These are phyloP conservation scores for Macrocybe sp. DNA, from an alignment of 1,284 basidiomycete species.

Conservation along the genomic window DNA sequence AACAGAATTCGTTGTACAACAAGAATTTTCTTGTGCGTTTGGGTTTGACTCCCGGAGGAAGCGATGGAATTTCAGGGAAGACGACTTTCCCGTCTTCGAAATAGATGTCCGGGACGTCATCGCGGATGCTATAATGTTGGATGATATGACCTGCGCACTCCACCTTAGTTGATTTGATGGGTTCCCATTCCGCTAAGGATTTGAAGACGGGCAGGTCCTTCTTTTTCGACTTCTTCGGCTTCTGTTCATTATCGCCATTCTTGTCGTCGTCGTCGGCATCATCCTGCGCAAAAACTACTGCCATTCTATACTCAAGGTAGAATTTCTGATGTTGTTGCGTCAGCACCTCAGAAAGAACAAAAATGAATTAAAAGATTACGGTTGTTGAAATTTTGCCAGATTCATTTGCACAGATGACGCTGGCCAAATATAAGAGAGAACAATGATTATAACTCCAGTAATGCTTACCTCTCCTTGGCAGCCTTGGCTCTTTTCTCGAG, in stretches of 20 bases:
- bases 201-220: conserved; percentile 12
- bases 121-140: conserved; percentile 9
- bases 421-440: conserved; percentile 2
- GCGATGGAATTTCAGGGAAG: conserved; percentile 4
- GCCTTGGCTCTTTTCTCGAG: conserved; percentile 17
- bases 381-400: background rate
- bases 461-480: conserved; percentile 11
- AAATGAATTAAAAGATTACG: background rate
- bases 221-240: background rate
- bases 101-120: conserved; percentile 8
- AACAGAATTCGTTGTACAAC: conserved; percentile 18
- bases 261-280: too few relatives aligned
- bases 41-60: background rate
- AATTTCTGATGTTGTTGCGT: conserved; percentile 3
- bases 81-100: conserved; percentile 3
- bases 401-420: conserved; percentile 11
- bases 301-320: conserved; percentile 15
- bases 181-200: conserved; percentile 15
- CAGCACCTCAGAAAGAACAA: too few relatives aligned
- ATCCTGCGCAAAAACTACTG: conserved; percentile 12
- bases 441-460: too few relatives aligned
- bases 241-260: too few relatives aligned
- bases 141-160: conserved; percentile 10
- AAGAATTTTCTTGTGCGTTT: conserved; percentile 8
- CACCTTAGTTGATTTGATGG: conserved; percentile 18